Evolutionary conservation across 805 yeast genomes (phyloP), one percentile per base, ranked within the genome.

Genomic region (Debaryomyces hansenii): DNA sequence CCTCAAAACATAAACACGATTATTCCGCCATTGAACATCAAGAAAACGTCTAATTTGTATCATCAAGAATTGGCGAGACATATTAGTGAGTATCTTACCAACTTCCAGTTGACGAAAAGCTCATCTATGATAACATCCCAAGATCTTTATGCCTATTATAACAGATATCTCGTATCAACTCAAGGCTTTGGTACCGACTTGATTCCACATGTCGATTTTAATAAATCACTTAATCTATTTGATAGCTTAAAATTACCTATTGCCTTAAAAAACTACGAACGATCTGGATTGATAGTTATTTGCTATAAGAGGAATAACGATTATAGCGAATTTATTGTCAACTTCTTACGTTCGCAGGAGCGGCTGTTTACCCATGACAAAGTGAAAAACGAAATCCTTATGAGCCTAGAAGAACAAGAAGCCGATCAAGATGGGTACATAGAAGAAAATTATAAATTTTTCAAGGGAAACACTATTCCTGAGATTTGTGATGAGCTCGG

Each of bases 51-150:
- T 5, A 46, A 58, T 11, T 54, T 75, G n/a, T 79, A 77, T 49
- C 66, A 78, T 24, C 80, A 82, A 48, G 96, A 90, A 56, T 67
- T 90, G 14, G 80, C 97, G 0, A 75, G 96, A 44, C 91, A 89
- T 57, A 60, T 92, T 2, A 83, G 89, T 35, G 96, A 87, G 55
- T 90, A 82, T 62, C 68, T 87, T 50, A 57, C 58, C 5, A 64
- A 50, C 33, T 57, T 50, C 37, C 64, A 60, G 44, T 57, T 72
- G 37, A 62, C 66, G 3, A 59, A 55, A 37, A 41, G 50, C 4
- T 63, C 72, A 3, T 62, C 75, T 5, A 72, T 72, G 69, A 61
- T 69, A 20, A 69, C 78, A 4, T 47, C 63, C 1, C 76, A 68
- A 47, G 78, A 72, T 45, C 51, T 67, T n/a, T 72, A 63, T 58